A percentile compares a stretch with the other conserved stretches of the same genome.
These are phyloP conservation scores for Mycena galopus DNA, from an alignment of 768 basidiomycete species.

Conservation along the genomic window DNA sequence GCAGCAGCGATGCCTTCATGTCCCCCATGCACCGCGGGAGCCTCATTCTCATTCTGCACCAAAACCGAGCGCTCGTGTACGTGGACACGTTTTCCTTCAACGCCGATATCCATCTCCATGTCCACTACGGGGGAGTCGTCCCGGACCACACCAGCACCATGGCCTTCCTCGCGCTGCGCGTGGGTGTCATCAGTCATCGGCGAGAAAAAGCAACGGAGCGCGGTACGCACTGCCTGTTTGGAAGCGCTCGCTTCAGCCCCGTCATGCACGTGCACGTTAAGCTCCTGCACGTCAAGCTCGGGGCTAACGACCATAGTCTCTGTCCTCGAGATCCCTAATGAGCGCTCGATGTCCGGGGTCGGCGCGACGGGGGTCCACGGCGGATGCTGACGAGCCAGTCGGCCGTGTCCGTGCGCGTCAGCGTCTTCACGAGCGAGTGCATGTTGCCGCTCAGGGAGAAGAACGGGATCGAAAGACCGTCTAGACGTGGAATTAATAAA, in stretches of 20 bases:
- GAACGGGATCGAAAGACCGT: conserved; percentile 79
- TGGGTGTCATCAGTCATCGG: not conserved
- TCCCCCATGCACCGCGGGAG: not conserved
- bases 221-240: not conserved
- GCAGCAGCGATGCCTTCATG: not conserved
- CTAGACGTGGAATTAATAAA: conserved; percentile 45
- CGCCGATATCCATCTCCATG: not conserved
- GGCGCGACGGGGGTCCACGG: conserved; percentile 29
- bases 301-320: not conserved
- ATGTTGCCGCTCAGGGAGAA: conserved; percentile 66
- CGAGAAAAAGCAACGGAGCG: not conserved
- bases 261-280: not conserved
- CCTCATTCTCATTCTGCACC: not conserved
- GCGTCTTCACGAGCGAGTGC: conserved; percentile 58
- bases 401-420: conserved; percentile 51
- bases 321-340: not conserved
- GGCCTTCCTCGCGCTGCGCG: not conserved
- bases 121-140: not conserved
- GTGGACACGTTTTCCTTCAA: not conserved
- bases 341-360: not conserved
- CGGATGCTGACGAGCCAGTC: conserved; percentile 61
- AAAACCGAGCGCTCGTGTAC: not conserved
- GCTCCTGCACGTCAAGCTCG: not conserved
- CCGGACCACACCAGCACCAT: not conserved
- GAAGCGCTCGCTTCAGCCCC: not conserved